phyloP scores from a whole-genome alignment of 805 yeast species.

The Zygosaccharomyces kombuchaensis region DNA sequence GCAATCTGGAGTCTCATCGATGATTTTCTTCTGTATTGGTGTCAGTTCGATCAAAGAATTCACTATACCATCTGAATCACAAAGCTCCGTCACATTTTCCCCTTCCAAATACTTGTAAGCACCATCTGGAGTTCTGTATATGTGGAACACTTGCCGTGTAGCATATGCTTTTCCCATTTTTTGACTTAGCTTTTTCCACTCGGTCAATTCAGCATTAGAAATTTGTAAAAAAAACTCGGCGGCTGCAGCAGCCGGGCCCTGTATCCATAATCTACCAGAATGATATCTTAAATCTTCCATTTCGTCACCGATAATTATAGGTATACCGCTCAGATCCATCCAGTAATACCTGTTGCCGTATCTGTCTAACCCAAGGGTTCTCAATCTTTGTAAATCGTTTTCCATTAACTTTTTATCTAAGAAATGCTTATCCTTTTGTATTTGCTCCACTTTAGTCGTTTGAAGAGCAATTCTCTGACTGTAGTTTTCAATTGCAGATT shows the following conservation, averaged over 20 bases:
- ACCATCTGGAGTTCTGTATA: constrained; percentile 21
- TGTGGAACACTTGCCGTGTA: constrained; percentile 26
- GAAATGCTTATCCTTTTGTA: constrained; percentile 45
- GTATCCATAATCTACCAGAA: constrained; percentile 86
- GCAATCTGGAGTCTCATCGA: constrained; percentile 63
- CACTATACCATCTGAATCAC: constrained; percentile 18
- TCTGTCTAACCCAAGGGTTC: constrained; percentile 76
- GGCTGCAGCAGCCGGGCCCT: constrained; percentile 71
- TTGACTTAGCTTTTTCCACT: constrained; percentile 28
- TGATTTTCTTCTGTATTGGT: constrained; percentile 50
- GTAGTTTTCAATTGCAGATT: constrained; percentile 12
- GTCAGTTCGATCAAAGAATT: constrained; percentile 18
- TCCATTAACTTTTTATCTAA: constrained; percentile 62
- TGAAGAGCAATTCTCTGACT: constrained; percentile 26
- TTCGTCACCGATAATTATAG: constrained; percentile 43
- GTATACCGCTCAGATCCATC: constrained; percentile 84
- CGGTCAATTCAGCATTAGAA: constrained; percentile 23
- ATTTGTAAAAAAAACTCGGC: constrained; percentile 34
- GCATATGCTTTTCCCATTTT: constrained; percentile 22
- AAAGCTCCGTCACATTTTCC: constrained; percentile 17
- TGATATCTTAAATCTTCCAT: constrained; percentile 55
- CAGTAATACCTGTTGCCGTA: constrained; percentile 90
- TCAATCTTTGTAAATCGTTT: constrained; percentile 72
- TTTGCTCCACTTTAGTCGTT: constrained; percentile 34
- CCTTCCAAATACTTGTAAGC: constrained; percentile 16